A percentile compares a stretch with the other conserved stretches of the same genome.
These are phyloP conservation scores for Lolium multiflorum DNA, from an alignment of 176 grass and related monocot species.

Conservation along the genomic window DNA sequence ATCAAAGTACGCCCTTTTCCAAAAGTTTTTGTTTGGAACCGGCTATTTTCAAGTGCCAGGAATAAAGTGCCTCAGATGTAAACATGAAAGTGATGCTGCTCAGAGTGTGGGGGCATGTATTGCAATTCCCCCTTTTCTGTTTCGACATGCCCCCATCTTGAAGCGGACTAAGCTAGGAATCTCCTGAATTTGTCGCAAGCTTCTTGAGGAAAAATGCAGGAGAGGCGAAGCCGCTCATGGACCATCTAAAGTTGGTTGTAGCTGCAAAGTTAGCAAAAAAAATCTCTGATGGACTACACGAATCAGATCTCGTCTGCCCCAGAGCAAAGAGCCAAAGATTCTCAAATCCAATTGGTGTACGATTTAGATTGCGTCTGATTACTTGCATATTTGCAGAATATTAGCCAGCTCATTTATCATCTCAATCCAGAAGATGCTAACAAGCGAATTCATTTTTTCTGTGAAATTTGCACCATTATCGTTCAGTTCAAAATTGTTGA, in stretches of 20 bases:
- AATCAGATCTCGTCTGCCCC: slow-evolving; percentile 43
- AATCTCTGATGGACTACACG: neutral
- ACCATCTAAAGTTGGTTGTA: slow-evolving; percentile 33
- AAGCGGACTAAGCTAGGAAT: slow-evolving; percentile 44
- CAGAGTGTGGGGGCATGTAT: slow-evolving; percentile 18
- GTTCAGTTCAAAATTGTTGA: neutral
- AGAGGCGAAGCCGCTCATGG: slow-evolving; percentile 34
- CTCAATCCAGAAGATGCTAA: neutral
- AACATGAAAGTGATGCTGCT: neutral
- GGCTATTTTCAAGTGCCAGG: neutral
- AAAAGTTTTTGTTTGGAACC: slow-evolving; percentile 15
- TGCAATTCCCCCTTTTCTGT: neutral
- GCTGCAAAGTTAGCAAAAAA: slow-evolving; percentile 27
- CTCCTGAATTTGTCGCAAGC: slow-evolving; percentile 39
- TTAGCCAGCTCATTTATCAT: slow-evolving; percentile 15
- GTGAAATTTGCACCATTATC: neutral
- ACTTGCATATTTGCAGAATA: slow-evolving; percentile 19
- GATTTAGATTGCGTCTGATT: slow-evolving; percentile 30
- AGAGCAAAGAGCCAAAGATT: neutral
- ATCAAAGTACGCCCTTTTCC: neutral
- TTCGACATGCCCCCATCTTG: slow-evolving; percentile 37
- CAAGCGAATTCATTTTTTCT: neutral
- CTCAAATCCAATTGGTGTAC: slow-evolving; percentile 43
- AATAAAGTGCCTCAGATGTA: slow-evolving; percentile 10
- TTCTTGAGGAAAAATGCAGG: slow-evolving; percentile 6